A percentile compares a stretch with the other conserved stretches of the same genome.
Evolutionary conservation across 169 alveolate genomes (phyloP).

Genomic region (Amoebophrya sp.): DNA sequence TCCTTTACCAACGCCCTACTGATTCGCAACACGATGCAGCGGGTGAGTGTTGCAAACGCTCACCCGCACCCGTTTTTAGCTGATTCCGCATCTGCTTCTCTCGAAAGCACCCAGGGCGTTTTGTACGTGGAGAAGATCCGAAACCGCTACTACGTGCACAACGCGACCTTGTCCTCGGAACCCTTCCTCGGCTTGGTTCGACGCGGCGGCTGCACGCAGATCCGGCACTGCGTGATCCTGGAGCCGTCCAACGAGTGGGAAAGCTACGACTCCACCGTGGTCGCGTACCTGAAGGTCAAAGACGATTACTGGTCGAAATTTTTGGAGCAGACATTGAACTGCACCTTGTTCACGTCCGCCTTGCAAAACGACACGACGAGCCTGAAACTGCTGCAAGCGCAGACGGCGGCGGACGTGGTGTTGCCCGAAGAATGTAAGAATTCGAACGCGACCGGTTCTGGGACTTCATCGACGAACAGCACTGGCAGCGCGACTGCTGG

Average conservation of each 20-base stretch:
- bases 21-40: neutral
- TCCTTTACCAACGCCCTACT: neutral
- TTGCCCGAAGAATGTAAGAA: neutral
- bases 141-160: neutral
- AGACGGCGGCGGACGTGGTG: neutral
- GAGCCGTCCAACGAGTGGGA: conserved; percentile 17
- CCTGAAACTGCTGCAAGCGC: neutral
- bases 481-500: neutral
- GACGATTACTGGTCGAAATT: conserved; percentile 4
- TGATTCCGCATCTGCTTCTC: too few species aligned
- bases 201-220: conserved; percentile 26
- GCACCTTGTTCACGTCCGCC: neutral
- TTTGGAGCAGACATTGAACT: neutral
- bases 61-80: neutral
- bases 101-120: too few species aligned
- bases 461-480: neutral
- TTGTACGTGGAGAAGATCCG: neutral
- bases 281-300: neutral
- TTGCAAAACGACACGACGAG: neutral
- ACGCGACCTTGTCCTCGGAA: neutral
- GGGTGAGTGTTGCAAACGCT: too few species aligned
- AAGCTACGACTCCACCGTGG: neutral
- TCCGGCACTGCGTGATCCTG: neutral
- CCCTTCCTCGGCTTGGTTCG: neutral
- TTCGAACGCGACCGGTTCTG: neutral